phyloP scores from a whole-genome alignment of 2,329 filamentous ascomycete species.

The Nemania bipapillata region DNA sequence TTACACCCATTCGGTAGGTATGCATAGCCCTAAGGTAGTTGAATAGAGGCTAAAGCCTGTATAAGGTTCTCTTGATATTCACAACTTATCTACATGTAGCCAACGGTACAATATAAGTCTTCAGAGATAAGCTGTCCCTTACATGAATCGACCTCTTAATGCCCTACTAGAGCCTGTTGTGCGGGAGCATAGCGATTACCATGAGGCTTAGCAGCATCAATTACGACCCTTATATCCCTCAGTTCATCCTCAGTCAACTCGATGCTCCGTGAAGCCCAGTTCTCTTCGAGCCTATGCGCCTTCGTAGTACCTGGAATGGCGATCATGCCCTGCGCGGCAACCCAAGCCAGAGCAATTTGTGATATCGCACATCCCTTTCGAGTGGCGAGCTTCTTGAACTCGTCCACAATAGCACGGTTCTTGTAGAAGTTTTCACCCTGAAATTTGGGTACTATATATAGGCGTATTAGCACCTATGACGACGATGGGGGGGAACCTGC shows the following conservation, averaged over 20 bases:
- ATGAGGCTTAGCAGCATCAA: constrained; percentile 13
- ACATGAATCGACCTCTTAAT: not conserved
- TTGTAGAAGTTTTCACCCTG: constrained; percentile 16
- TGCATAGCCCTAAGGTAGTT: too few species aligned
- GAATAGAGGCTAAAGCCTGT: too few species aligned
- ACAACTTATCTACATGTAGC: not conserved
- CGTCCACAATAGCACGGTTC: not conserved
- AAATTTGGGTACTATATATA: not conserved
- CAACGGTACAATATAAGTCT: not conserved
- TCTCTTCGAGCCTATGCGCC: constrained; percentile 1
- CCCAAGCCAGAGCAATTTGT: constrained; percentile 13
- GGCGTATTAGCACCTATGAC: not conserved
- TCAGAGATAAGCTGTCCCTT: not conserved
- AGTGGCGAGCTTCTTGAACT: constrained; percentile 7
- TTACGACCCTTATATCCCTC: constrained; percentile 10
- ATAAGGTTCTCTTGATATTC: too few species aligned
- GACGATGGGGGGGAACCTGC: too few species aligned
- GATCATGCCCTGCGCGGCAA: constrained; percentile 13
- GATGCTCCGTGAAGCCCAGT: not conserved
- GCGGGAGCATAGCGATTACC: constrained; percentile 2
- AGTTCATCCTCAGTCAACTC: constrained; percentile 4
- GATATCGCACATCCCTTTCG: not conserved
- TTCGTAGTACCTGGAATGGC: constrained; percentile 7
- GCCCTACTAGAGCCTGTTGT: constrained; percentile 62
- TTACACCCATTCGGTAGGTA: too few species aligned